These are phyloP conservation scores for Plasmopara halstedii DNA, from an alignment of 352 stramenopile genomes.

Conservation along the genomic window DNA sequence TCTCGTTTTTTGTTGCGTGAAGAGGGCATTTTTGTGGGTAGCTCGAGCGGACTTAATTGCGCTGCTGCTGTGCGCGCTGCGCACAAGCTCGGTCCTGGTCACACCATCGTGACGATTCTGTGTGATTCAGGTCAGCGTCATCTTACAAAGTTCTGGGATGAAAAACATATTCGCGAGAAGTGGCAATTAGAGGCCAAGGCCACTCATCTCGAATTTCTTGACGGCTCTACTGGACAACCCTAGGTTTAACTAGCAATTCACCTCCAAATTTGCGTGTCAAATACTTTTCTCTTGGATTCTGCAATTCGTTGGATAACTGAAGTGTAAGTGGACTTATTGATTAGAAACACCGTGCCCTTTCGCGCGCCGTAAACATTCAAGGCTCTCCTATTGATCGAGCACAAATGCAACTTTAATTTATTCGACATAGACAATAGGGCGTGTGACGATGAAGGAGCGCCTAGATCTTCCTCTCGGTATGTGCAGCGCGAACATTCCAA, in stretches of 20 bases:
- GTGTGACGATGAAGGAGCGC: conserved; percentile 27
- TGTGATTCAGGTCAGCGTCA: conserved; percentile 87
- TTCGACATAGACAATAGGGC: conserved; percentile 15
- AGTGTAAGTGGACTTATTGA: no score
- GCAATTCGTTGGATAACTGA: conserved; percentile 13
- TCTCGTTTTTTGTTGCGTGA: conserved; percentile 92
- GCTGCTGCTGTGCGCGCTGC: conserved; percentile 70
- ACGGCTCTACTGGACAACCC: conserved; percentile 56
- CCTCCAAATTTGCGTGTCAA: not conserved
- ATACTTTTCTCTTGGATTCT: conserved; percentile 28
- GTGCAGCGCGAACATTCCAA: conserved; percentile 3
- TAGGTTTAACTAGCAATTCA: no score
- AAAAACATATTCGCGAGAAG: conserved; percentile 56
- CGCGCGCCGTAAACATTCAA: no score
- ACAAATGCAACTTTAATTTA: conserved; percentile 6
- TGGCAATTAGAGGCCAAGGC: conserved; percentile 58
- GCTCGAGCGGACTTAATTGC: conserved; percentile 81
- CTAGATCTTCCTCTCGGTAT: conserved; percentile 39
- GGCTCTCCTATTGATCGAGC: no score
- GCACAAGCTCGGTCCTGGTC: conserved; percentile 65
- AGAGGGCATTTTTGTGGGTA: conserved; percentile 95
- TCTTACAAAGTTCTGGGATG: conserved; percentile 86
- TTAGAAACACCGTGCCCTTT: no score
- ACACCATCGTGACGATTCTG: conserved; percentile 81
- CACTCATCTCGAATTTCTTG: conserved; percentile 61